Evolutionary conservation across 345 rosid genomes (phyloP).

Genomic region (Crucihimalaya himalaica): DNA sequence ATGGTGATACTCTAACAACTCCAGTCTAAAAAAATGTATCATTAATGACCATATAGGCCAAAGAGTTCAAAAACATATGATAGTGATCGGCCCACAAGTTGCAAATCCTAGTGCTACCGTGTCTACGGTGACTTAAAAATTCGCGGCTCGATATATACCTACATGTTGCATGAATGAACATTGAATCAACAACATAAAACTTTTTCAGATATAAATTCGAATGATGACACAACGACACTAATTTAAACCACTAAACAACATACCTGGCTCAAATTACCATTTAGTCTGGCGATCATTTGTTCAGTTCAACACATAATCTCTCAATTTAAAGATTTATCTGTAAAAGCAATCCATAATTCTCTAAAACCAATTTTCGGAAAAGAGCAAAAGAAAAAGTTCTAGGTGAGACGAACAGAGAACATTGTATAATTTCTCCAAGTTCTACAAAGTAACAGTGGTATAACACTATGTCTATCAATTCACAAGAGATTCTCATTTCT

Average conservation of each 20-base stretch:
- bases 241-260: neutral
- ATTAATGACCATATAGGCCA: neutral
- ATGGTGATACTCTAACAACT: no score
- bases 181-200: no score
- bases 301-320: neutral
- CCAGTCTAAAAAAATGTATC: neutral
- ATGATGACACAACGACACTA: neutral
- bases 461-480: neutral
- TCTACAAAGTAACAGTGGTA: no score
- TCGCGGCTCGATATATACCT: no score
- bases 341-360: neutral
- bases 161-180: no score
- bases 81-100: no score
- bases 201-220: no score
- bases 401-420: neutral
- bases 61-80: neutral
- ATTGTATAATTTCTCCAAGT: no score
- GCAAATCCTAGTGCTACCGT: no score
- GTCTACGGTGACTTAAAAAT: no score
- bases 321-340: neutral
- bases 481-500: neutral
- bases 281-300: neutral
- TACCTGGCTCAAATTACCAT: neutral
- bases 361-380: neutral
- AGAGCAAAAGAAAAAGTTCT: neutral